Conservation (phyloP, 441 rosid genomes). For the Erodium moschatum region DNA sequence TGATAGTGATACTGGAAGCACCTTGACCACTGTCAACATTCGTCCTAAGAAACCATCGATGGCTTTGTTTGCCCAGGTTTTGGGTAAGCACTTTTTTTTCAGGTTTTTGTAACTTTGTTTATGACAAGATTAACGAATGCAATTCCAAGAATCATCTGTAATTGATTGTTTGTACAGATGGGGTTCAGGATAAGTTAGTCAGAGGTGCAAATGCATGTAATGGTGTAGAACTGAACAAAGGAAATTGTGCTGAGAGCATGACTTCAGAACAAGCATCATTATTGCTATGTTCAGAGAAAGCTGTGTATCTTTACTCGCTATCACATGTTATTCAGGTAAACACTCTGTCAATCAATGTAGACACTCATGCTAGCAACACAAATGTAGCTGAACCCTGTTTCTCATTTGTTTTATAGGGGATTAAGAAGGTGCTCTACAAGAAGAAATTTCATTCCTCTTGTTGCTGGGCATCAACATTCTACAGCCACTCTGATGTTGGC, state of each 20-base stretch:
- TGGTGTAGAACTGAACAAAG: conserved; percentile 29
- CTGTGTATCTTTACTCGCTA: conserved; percentile 67
- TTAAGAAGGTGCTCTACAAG: conserved; percentile 71
- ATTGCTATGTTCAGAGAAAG: conserved; percentile 78
- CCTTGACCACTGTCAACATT: conserved; percentile 46
- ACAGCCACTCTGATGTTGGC: conserved; percentile 50
- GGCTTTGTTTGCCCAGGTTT: conserved; percentile 65
- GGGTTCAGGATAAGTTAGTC: conserved; percentile 36
- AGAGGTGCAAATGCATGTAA: conserved; percentile 29
- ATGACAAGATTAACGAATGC: background rate
- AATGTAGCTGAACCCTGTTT: background rate
- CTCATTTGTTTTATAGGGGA: conserved; percentile 38
- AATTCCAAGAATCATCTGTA: background rate
- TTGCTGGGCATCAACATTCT: conserved; percentile 79
- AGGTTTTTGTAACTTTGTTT: background rate
- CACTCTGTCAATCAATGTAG: background rate
- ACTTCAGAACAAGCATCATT: conserved; percentile 42
- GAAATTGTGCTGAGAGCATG: conserved; percentile 36
- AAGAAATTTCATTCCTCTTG: conserved; percentile 70
- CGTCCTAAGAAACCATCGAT: conserved; percentile 78
- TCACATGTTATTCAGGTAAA: conserved; percentile 60
- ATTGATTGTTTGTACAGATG: conserved; percentile 32
- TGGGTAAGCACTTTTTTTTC: conserved; percentile 40
- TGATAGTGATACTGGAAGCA: conserved; percentile 61
- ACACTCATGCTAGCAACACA: background rate